Percentiles rank a stretch among this genome's conserved stretches.
Conservation (phyloP, 2,329 filamentous ascomycete genomes). For the Trichoderma sp. region DNA sequence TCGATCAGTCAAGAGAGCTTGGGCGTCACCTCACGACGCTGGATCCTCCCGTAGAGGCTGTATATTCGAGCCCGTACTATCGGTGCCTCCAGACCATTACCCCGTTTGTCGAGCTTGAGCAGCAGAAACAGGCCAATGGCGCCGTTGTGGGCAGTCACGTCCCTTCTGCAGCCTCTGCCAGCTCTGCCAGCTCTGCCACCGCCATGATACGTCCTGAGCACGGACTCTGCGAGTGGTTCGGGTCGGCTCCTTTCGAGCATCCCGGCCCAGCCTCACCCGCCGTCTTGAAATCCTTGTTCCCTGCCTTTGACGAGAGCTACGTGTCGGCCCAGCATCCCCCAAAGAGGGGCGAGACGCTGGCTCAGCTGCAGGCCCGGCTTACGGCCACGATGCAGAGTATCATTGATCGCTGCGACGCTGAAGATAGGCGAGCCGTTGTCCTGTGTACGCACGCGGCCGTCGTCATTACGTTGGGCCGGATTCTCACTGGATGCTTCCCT, state of each 20-base stretch:
- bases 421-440: constrained; percentile 69
- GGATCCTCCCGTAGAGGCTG: constrained; percentile 67
- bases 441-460: constrained; percentile 89
- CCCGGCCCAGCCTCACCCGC: constrained; percentile 70
- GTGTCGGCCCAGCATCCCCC: constrained; percentile 67
- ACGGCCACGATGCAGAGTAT: constrained; percentile 69
- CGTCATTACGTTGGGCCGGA: constrained; percentile 82
- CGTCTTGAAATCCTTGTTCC: constrained; percentile 68
- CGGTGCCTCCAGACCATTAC: constrained; percentile 82
- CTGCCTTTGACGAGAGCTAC: constrained; percentile 60
- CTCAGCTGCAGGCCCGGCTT: constrained; percentile 77
- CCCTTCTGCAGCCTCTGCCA: constrained; percentile 25
- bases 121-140: constrained; percentile 8
- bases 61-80: constrained; percentile 88
- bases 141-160: not conserved
- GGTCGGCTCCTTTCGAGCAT: constrained; percentile 80
- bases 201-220: constrained; percentile 56
- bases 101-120: constrained; percentile 61
- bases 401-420: constrained; percentile 70
- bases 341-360: constrained; percentile 73
- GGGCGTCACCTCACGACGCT: constrained; percentile 63
- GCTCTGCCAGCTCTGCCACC: constrained; percentile 25
- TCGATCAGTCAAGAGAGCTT: constrained; percentile 79
- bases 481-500: constrained; percentile 77
- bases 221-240: constrained; percentile 85